phyloP scores from a whole-genome alignment of 345 rosid species.

The Moricandia arvensis region DNA sequence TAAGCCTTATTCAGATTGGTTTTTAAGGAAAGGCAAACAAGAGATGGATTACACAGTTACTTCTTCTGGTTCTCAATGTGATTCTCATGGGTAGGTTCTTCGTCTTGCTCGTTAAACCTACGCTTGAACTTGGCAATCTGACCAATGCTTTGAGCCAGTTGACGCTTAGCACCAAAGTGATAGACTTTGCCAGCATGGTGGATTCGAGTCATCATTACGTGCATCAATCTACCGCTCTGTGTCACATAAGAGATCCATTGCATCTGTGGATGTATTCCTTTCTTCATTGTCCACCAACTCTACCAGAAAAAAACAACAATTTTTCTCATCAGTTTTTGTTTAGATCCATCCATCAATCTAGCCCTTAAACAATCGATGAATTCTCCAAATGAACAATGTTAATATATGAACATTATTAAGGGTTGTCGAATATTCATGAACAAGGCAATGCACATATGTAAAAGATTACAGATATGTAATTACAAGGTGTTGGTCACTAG shows the following conservation, averaged over 20 bases:
- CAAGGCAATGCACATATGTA: background rate
- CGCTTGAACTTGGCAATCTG: constrained; percentile 84
- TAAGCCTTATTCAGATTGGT: background rate
- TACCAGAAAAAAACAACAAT: constrained; percentile 19
- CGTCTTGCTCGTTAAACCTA: constrained; percentile 62
- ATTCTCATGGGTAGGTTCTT: constrained; percentile 31
- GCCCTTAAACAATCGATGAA: background rate
- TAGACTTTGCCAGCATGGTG: constrained; percentile 79
- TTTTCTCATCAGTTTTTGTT: background rate
- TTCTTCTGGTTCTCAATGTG: constrained; percentile 28
- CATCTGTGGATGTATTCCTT: constrained; percentile 92
- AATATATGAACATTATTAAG: background rate
- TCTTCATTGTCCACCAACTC: constrained; percentile 60
- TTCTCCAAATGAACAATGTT: background rate
- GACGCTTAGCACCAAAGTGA: constrained; percentile 85
- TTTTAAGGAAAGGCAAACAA: background rate
- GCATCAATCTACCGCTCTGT: constrained; percentile 83
- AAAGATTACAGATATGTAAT: background rate
- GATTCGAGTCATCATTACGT: constrained; percentile 87
- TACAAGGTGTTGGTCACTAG: background rate
- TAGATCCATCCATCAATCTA: background rate
- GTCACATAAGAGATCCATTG: constrained; percentile 96
- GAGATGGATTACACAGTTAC: background rate
- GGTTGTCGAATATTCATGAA: background rate
- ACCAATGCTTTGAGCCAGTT: constrained; percentile 80